Evolutionary conservation across 2,329 filamentous ascomycete species (phyloP), one percentile per base, ranked within the genome.

Genomic region (Drechslera avenae): DNA sequence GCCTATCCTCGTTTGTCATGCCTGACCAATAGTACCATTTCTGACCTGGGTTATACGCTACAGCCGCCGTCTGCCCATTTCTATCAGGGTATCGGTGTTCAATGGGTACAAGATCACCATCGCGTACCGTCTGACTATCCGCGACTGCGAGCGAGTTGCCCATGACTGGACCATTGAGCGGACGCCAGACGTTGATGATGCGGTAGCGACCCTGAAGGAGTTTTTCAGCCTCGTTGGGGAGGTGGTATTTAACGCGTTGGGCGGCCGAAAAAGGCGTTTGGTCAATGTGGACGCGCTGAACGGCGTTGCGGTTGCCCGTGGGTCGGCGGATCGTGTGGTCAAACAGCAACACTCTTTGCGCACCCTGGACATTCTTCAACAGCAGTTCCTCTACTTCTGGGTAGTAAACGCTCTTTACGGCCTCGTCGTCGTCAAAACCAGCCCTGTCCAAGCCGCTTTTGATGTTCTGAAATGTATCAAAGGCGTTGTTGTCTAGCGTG

Each of bases 121-220:
- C 79, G 0, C 76, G 67, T 2, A 86, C 82, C 0, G 78, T 81
- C 1, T 75, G 72, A 14, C 79, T 81, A 5, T 84, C 81, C 0
- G 84, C 83, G 43, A 85, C 80, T 0, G 79, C 83, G 2, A 87
- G 75, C 2, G 86, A 84, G 18, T 75, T 79, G 0, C 78, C 76
- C 47, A 83, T 80, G 0, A 86, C 81, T 2, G 81, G 78, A 0
- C 79, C 82, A 39, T 83, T 85, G 14, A 87, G 71, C 0, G 72
- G 86, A 0, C 89, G 81, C 91, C 91, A 96, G 39, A 96, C 87
- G 61, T 96, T 96, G 71, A 96, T 84, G 66, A 96, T 90, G 53
- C 91, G 83, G 73, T 90, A 91, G 2, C 91, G 85, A 2, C 82
- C 84, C 51, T 79, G 69, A 1, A 93, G 81, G 0, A 93, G 77